A percentile compares a stretch with the other conserved stretches of the same genome.
Conservation (phyloP, 129 eudicot genomes). For the Glebionis coronaria region DNA sequence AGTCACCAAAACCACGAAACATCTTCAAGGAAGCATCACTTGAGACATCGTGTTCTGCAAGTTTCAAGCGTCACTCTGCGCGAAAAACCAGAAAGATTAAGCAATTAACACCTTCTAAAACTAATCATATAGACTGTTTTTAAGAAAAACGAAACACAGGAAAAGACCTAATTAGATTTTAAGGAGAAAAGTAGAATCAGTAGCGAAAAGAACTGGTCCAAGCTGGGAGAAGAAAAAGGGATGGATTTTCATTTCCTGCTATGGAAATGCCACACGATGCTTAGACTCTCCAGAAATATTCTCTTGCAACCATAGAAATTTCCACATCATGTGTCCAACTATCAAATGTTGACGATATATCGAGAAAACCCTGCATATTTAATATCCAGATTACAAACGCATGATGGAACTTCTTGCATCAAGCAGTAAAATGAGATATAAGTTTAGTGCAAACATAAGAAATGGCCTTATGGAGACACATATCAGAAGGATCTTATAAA, state of each 20-base stretch:
- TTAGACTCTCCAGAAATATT: slow-evolving; percentile 94
- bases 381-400: background rate
- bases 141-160: too few species aligned
- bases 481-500: background rate
- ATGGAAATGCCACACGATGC: slow-evolving; percentile 84
- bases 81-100: too few species aligned
- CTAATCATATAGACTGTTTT: too few species aligned
- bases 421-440: background rate
- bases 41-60: too few species aligned
- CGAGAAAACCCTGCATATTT: slow-evolving; percentile 56
- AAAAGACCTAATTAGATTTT: too few species aligned
- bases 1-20: too few species aligned
- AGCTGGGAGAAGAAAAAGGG: slow-evolving; percentile 90
- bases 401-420: background rate
- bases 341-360: slow-evolving; percentile 70
- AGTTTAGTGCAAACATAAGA: background rate
- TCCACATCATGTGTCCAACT: slow-evolving; percentile 71
- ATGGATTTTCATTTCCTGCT: slow-evolving; percentile 62
- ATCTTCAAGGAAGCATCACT: too few species aligned
- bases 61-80: too few species aligned
- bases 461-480: background rate
- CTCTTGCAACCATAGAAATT: slow-evolving; percentile 75
- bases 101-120: too few species aligned
- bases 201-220: slow-evolving; percentile 86
- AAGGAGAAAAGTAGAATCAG: slow-evolving; percentile 92